Conservation (phyloP, 176 grass and related monocot genomes). For the Lolium multiflorum region DNA sequence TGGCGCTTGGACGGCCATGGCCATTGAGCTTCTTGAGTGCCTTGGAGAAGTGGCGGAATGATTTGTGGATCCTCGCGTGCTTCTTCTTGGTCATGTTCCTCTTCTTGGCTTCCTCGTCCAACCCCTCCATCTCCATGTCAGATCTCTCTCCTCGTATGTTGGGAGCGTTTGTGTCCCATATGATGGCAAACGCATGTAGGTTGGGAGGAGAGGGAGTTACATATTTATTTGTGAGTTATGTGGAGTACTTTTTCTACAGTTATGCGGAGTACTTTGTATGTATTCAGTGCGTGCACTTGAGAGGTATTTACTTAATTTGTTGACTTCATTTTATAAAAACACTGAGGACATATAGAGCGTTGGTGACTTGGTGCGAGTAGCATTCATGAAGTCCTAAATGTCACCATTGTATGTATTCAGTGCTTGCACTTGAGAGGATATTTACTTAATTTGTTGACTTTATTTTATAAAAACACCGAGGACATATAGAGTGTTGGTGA, state of each 20-base stretch:
- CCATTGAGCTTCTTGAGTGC: conserved; percentile 26
- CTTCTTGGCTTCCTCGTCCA: not conserved
- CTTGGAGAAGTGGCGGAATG: conserved; percentile 20
- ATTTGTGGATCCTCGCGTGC: not conserved
- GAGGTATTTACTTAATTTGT: not conserved
- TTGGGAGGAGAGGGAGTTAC: conserved; percentile 8
- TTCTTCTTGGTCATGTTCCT: conserved; percentile 6
- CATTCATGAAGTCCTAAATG: not conserved
- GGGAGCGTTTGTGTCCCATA: not conserved
- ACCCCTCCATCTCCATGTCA: conserved; percentile 6
- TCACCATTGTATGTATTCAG: not conserved
- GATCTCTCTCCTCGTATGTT: not conserved
- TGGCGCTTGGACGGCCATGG: not conserved
- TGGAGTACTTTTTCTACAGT: conserved; percentile 1
- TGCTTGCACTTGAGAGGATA: not conserved
- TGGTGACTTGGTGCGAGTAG: not conserved
- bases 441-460: conserved; percentile 13
- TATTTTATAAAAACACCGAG: too few relatives aligned
- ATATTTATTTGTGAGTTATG: not conserved
- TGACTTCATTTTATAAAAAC: not conserved
- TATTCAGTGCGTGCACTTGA: not conserved
- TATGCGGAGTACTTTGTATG: not conserved
- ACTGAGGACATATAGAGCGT: too few relatives aligned
- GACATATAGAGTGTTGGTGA: too few relatives aligned
- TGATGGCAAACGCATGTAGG: conserved; percentile 5